phyloP scores from a whole-genome alignment of 208 protist species.

The Leishmania guyanensis region DNA sequence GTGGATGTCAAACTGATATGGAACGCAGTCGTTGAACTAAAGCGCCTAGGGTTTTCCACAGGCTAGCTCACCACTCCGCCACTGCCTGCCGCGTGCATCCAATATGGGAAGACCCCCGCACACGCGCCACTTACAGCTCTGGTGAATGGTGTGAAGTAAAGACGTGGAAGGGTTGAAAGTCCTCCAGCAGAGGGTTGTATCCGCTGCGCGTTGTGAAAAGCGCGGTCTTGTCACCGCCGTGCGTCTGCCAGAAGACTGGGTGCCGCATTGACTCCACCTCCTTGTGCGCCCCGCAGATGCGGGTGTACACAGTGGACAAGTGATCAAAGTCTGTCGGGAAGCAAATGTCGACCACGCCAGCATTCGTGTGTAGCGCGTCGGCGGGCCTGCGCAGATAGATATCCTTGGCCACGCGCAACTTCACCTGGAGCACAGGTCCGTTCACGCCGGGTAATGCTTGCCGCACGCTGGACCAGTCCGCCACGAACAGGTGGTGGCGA shows the following conservation, averaged over 20 bases:
- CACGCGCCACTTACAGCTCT: slow-evolving; percentile 51
- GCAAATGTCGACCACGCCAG: slow-evolving; percentile 88
- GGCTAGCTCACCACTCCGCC: not conserved
- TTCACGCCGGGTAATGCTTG: slow-evolving; percentile 72
- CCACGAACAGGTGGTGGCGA: slow-evolving; percentile 77
- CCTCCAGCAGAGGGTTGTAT: slow-evolving; percentile 86
- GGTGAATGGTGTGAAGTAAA: slow-evolving; percentile 82
- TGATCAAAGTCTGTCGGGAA: slow-evolving; percentile 90
- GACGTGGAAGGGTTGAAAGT: slow-evolving; percentile 82
- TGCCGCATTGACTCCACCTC: slow-evolving; percentile 66
- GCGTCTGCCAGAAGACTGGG: slow-evolving; percentile 82
- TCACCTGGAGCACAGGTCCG: slow-evolving; percentile 80
- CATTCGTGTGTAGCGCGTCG: slow-evolving; percentile 67
- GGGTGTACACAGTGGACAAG: slow-evolving; percentile 59
- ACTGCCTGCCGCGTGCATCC: not conserved
- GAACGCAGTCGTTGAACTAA: not conserved
- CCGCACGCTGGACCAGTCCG: slow-evolving; percentile 74
- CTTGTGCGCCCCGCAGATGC: slow-evolving; percentile 75
- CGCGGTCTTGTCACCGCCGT: slow-evolving; percentile 82
- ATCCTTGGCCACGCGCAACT: slow-evolving; percentile 82
- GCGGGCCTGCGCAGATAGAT: slow-evolving; percentile 66
- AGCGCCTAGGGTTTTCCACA: not conserved
- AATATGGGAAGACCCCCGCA: not conserved
- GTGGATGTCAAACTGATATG: not conserved
- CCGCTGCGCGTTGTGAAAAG: slow-evolving; percentile 81